phyloP scores from a whole-genome alignment of 2,329 filamentous ascomycete genomes.

The Hymenotorrendiella dingleyae region DNA sequence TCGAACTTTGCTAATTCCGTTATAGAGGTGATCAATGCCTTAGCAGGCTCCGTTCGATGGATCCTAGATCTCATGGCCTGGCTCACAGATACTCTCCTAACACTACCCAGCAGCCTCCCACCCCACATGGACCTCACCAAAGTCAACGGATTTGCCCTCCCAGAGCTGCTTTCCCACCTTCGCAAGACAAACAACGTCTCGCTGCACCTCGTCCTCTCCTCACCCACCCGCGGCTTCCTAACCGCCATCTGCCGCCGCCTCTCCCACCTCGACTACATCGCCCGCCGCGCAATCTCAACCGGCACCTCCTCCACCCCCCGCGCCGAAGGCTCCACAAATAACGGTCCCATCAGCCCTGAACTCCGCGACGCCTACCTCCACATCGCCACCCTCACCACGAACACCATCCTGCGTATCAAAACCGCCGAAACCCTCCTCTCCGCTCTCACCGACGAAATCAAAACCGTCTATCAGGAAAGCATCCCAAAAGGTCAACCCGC shows the following conservation, averaged over 20 bases:
- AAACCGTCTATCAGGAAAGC: conserved; percentile 22
- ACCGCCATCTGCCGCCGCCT: conserved; percentile 62
- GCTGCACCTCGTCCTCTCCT: conserved; percentile 63
- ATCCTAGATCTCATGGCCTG: conserved; percentile 63
- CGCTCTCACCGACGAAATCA: conserved; percentile 22
- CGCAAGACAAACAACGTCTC: conserved; percentile 50
- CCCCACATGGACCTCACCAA: conserved; percentile 41
- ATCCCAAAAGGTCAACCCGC: conserved; percentile 14
- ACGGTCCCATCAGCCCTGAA: conserved; percentile 14
- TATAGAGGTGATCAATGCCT: conserved; percentile 62
- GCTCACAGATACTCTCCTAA: conserved; percentile 54
- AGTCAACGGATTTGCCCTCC: conserved; percentile 37
- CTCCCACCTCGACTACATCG: conserved; percentile 44
- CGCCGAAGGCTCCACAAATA: not conserved
- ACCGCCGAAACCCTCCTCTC: conserved; percentile 28
- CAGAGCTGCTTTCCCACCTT: conserved; percentile 46
- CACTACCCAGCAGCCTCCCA: conserved; percentile 44
- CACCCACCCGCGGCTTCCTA: conserved; percentile 67
- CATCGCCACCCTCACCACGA: conserved; percentile 27
- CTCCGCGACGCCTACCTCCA: conserved; percentile 27
- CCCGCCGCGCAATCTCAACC: conserved; percentile 26
- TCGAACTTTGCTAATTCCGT: conserved; percentile 1
- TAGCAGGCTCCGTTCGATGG: conserved; percentile 76
- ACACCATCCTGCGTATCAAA: conserved; percentile 25
- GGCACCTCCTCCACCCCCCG: conserved; percentile 6